Base-by-base conservation (phyloP, 2,329 filamentous ascomycete species). In the Colletotrichum abscissum region DNA sequence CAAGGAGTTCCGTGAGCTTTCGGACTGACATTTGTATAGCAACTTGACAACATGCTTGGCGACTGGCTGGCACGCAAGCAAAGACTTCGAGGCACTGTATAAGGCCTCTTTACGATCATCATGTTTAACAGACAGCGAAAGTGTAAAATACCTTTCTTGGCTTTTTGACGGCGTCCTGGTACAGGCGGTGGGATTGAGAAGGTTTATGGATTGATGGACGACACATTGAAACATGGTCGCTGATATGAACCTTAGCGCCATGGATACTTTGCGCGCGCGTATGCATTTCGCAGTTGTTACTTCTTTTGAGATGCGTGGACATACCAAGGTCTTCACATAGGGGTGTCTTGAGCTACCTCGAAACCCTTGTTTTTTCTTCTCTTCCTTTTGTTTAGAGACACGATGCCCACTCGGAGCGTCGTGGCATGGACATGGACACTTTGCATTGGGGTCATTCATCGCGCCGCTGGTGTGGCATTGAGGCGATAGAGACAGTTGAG, bases 11-110 rank as follows among this genome's bases (percentile, higher is more conserved):
- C 60, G 57, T 63, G 16, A 38, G 52, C 58, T 64, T 58, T 24
- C 72, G 26, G 56, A 74, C 69, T 75, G 76, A 73, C 81, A 78
- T 73, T 73, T 58, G 75, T 63, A 28, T 67, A 92, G 84, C 93
- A 96, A 88, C 88, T 98, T 76, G 96, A 99, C 84, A 91, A 93
- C 24, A 92, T 98, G 90, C 89, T 98, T 57, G 93, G 92, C 76
- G 92, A 94, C 78, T 95, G 94, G 92, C 87, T 97, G 78, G 88
- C 93, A 81, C 86, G 92, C 80, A 88, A 95, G 86, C 87, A 92
- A 87, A 85, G 92, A 85, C 78, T 89, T 79, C 82, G 90, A 84
- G 86, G 88, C 62, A 82, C 83, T 22, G 79, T 88, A 67, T 89
- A 80, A 64, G 58, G 5, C 64, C 69, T 68, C 30, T 35, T 62